These are phyloP conservation scores for Whalleya microplaca DNA, from an alignment of 2,329 filamentous ascomycete species.

Conservation along the genomic window DNA sequence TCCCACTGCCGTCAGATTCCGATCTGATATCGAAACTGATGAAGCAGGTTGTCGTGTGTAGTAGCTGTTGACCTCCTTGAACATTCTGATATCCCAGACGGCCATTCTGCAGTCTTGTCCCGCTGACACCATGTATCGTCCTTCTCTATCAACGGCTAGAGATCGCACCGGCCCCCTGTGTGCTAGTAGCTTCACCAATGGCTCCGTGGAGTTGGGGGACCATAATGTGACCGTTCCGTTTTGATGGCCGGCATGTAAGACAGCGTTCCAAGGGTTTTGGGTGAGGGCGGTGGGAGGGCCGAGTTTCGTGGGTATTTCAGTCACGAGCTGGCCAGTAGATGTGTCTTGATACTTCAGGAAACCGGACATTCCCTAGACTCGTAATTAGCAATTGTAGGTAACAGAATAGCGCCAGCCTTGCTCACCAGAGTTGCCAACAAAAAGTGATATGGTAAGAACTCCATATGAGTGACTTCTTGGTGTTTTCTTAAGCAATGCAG, in stretches of 20 bases:
- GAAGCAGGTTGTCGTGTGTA: slow-evolving; percentile 81
- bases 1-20: slow-evolving; percentile 83
- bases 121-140: slow-evolving; percentile 92
- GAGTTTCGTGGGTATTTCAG: slow-evolving; percentile 81
- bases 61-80: slow-evolving; percentile 90
- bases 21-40: slow-evolving; percentile 86
- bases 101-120: slow-evolving; percentile 68
- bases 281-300: slow-evolving; percentile 82
- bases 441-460: slow-evolving; percentile 96
- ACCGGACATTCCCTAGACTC: slow-evolving; percentile 71
- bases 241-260: slow-evolving; percentile 90
- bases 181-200: slow-evolving; percentile 87
- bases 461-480: slow-evolving; percentile 88
- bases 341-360: slow-evolving; percentile 82
- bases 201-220: slow-evolving; percentile 88
- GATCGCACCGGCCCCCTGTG: slow-evolving; percentile 88
- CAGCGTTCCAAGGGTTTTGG: slow-evolving; percentile 91
- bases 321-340: slow-evolving; percentile 86
- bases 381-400: slow-evolving; percentile 25
- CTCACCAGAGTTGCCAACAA: slow-evolving; percentile 82
- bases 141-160: slow-evolving; percentile 83
- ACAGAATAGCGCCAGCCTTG: slow-evolving; percentile 23
- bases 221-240: slow-evolving; percentile 94
- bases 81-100: slow-evolving; percentile 88
- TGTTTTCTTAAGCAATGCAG: slow-evolving; percentile 90